Conservation (phyloP, 164 flowering plant species). For the Vitis amurensis region DNA sequence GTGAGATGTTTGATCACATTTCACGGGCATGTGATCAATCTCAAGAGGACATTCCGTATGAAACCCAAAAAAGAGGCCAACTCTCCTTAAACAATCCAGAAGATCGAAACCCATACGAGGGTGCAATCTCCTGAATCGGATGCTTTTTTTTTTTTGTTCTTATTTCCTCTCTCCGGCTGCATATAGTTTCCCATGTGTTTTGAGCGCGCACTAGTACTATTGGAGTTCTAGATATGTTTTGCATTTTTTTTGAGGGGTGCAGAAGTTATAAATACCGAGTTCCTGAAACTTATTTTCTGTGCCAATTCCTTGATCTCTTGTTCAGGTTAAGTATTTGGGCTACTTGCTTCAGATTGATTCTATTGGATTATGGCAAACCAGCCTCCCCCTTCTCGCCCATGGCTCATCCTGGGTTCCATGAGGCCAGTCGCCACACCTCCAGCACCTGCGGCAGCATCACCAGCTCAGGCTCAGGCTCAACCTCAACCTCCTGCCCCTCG, state of each 20-base stretch:
- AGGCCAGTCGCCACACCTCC: background rate
- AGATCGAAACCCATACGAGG: too few species aligned
- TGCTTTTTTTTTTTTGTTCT: too few species aligned
- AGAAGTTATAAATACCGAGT: slow-evolving; percentile 22
- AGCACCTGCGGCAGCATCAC: too few species aligned
- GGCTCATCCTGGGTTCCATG: slow-evolving; percentile 36
- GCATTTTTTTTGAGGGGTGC: background rate
- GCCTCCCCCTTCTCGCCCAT: slow-evolving; percentile 32
- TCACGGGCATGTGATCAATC: too few species aligned
- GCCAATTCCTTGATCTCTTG: background rate
- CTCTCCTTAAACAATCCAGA: too few species aligned
- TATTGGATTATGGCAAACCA: slow-evolving; percentile 27
- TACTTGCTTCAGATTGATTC: too few species aligned
- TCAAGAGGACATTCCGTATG: too few species aligned
- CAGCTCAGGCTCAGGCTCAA: too few species aligned
- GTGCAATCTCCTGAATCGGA: too few species aligned
- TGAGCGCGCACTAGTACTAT: background rate
- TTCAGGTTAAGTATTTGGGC: too few species aligned
- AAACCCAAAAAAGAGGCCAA: too few species aligned
- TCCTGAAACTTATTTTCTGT: background rate
- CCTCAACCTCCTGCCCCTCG: background rate
- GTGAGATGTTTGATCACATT: too few species aligned
- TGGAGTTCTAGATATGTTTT: background rate
- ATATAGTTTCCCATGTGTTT: background rate
- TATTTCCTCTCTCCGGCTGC: background rate